Evolutionary conservation across 1,284 basidiomycete genomes (phyloP).

Genomic region (Crucibulum cyathiforme): DNA sequence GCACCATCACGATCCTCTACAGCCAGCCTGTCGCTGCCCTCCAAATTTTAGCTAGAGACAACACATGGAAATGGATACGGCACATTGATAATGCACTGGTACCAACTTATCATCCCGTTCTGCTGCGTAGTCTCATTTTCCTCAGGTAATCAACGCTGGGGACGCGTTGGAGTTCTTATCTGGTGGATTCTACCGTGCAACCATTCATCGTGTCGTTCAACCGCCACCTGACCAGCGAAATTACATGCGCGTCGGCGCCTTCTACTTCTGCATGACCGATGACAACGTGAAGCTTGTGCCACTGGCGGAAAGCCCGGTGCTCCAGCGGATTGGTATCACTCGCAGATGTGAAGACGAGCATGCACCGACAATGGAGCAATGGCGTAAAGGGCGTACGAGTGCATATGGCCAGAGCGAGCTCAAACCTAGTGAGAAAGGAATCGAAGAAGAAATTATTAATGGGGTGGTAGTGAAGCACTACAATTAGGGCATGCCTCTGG

Average conservation of each 20-base stretch:
- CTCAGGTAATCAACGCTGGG: constrained; percentile 48
- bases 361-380: constrained; percentile 42
- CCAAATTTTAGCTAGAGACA: constrained; percentile 55
- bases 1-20: constrained; percentile 60
- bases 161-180: constrained; percentile 55
- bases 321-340: constrained; percentile 33
- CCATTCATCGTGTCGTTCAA: constrained; percentile 41
- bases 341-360: constrained; percentile 28
- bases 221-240: constrained; percentile 39
- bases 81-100: constrained; percentile 65
- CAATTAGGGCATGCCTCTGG: constrained; percentile 38
- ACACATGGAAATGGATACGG: constrained; percentile 60
- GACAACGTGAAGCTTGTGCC: constrained; percentile 36
- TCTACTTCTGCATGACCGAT: constrained; percentile 39
- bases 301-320: constrained; percentile 33
- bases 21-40: constrained; percentile 62
- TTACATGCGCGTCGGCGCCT: constrained; percentile 36
- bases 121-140: neutral
- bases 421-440: constrained; percentile 37
- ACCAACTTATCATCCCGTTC: constrained; percentile 13
- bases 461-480: constrained; percentile 58
- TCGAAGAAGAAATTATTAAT: constrained; percentile 53
- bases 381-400: constrained; percentile 39
- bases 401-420: constrained; percentile 40
- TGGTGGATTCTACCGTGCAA: constrained; percentile 44